A percentile compares a stretch with the other conserved stretches of the same genome.
phyloP scores from a whole-genome alignment of 768 basidiomycete species.

The Termitomyces eurrhizus region DNA sequence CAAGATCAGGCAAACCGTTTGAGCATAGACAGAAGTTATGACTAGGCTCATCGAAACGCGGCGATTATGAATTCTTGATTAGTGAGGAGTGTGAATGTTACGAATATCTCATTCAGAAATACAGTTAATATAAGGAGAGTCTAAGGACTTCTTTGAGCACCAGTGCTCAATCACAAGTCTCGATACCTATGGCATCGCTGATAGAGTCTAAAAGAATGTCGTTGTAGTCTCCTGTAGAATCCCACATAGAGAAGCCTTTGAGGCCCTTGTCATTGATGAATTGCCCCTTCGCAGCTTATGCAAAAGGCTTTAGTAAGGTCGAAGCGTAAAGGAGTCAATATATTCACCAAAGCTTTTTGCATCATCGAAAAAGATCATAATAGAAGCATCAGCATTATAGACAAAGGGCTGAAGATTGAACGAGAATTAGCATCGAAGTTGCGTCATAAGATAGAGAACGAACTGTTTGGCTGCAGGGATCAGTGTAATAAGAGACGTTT shows the following conservation, averaged over 20 bases:
- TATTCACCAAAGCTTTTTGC: constrained; percentile 47
- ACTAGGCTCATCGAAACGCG: neutral
- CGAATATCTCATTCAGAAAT: neutral
- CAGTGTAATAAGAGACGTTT: constrained; percentile 54
- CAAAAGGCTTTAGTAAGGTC: neutral
- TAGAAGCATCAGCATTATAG: constrained; percentile 47
- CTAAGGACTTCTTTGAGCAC: neutral
- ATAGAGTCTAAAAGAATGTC: constrained; percentile 58
- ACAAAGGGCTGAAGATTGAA: constrained; percentile 51
- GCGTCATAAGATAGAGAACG: constrained; percentile 20
- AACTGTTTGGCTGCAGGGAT: constrained; percentile 73
- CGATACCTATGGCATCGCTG: constrained; percentile 32
- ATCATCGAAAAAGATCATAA: constrained; percentile 70
- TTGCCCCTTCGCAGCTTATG: constrained; percentile 48
- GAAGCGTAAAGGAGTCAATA: neutral
- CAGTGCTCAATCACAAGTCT: constrained; percentile 12
- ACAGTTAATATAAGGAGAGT: neutral
- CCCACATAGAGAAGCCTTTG: constrained; percentile 66
- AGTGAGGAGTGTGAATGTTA: no score
- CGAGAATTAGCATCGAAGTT: neutral
- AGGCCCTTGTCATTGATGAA: constrained; percentile 53
- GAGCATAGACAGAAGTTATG: neutral
- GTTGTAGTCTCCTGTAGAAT: constrained; percentile 56
- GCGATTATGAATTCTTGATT: neutral
- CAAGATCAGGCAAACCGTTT: no score